phyloP scores from a whole-genome alignment of 805 yeast species.

The Schizosaccharomyces cryophilus region DNA sequence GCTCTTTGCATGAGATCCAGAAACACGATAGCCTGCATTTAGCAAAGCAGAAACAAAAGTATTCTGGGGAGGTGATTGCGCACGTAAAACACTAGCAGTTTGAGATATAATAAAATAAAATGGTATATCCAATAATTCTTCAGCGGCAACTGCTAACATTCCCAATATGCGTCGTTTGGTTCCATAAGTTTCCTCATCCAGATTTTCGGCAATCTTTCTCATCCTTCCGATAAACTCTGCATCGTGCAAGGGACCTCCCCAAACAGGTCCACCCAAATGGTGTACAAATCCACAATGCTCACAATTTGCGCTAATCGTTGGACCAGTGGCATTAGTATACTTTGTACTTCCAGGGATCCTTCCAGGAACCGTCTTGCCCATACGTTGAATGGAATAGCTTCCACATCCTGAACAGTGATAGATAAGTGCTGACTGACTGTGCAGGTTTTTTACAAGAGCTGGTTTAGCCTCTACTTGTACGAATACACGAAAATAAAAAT shows the following conservation, averaged over 20 bases:
- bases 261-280: slow-evolving; percentile 91
- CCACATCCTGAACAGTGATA: slow-evolving; percentile 80
- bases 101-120: slow-evolving; percentile 61
- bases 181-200: slow-evolving; percentile 36
- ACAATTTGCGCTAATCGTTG: slow-evolving; percentile 38
- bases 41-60: slow-evolving; percentile 57
- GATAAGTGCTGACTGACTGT: slow-evolving; percentile 48
- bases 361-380: slow-evolving; percentile 32
- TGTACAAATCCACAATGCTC: slow-evolving; percentile 40
- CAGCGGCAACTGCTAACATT: slow-evolving; percentile 63
- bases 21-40: slow-evolving; percentile 56
- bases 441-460: slow-evolving; percentile 51
- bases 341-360: slow-evolving; percentile 13
- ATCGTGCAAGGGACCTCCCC: slow-evolving; percentile 63
- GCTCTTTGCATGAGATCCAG: slow-evolving; percentile 72
- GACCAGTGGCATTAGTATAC: slow-evolving; percentile 33
- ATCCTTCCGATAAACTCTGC: slow-evolving; percentile 38
- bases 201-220: slow-evolving; percentile 26
- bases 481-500: slow-evolving; percentile 74
- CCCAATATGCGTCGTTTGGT: slow-evolving; percentile 74
- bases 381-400: slow-evolving; percentile 38
- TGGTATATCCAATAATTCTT: slow-evolving; percentile 39
- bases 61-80: slow-evolving; percentile 62
- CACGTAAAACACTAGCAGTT: slow-evolving; percentile 43
- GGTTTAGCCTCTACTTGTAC: slow-evolving; percentile 60